A percentile compares a stretch with the other conserved stretches of the same genome.
phyloP scores from a whole-genome alignment of 306 rosid genomes.

The Glycine tomentella region DNA sequence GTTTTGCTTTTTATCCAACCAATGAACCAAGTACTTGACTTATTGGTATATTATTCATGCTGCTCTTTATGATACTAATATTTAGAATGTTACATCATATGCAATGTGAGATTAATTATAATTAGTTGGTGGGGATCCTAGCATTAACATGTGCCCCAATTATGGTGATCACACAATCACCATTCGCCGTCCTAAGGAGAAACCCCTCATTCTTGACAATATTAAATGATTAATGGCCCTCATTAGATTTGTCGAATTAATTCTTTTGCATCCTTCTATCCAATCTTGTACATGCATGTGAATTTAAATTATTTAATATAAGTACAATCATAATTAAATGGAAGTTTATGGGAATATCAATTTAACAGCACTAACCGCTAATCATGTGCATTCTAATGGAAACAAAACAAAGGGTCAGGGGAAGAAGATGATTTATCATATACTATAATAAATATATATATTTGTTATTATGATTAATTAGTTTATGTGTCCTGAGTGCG shows the following conservation, averaged over 20 bases:
- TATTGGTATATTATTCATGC: conserved; percentile 7
- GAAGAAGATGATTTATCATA: conserved; percentile 35
- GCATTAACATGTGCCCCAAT: conserved; percentile 70
- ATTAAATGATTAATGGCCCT: conserved; percentile 44
- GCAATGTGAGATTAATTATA: conserved; percentile 49
- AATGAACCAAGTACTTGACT: conserved; percentile 2
- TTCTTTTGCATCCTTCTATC: conserved; percentile 8
- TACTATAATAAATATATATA: not conserved
- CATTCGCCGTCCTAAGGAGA: conserved; percentile 49
- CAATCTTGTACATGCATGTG: conserved; percentile 48
- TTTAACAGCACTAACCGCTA: conserved; percentile 44
- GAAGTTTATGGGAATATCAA: conserved; percentile 37
- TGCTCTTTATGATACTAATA: not conserved
- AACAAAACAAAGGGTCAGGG: conserved; percentile 40
- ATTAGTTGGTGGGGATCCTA: conserved; percentile 60
- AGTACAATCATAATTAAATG: conserved; percentile 2
- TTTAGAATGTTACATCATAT: conserved; percentile 30
- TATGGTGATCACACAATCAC: conserved; percentile 55
- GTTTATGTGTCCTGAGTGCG: conserved; percentile 45
- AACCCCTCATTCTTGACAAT: conserved; percentile 47
- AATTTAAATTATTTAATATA: conserved; percentile 11
- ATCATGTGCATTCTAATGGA: conserved; percentile 45
- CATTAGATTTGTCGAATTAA: conserved; percentile 34
- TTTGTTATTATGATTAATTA: conserved; percentile 36
- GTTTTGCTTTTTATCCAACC: conserved; percentile 13